Conservation (phyloP, 1,284 basidiomycete genomes). For the Malassezia vespertilionis region DNA sequence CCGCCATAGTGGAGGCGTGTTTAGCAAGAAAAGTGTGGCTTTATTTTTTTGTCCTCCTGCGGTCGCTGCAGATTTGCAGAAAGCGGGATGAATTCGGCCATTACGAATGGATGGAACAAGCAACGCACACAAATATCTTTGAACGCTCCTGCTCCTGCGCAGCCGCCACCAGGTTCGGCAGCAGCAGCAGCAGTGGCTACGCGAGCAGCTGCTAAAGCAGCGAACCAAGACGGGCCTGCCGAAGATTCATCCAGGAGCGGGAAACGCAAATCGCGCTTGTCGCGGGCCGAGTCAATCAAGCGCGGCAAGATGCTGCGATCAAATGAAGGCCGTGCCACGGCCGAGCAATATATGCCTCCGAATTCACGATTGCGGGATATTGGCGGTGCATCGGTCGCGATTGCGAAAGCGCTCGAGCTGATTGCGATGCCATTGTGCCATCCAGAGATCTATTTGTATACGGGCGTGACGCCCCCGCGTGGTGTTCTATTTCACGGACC, state of each 20-base stretch:
- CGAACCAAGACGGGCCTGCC: conserved; percentile 12
- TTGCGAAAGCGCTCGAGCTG: conserved; percentile 87
- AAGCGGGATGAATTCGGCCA: conserved; percentile 32
- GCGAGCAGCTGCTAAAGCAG: background rate
- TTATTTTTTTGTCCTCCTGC: background rate
- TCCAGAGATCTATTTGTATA: conserved; percentile 86
- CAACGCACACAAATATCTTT: conserved; percentile 31
- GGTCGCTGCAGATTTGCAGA: background rate
- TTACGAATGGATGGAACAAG: conserved; percentile 36
- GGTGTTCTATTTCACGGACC: conserved; percentile 93
- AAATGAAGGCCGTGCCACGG: conserved; percentile 17
- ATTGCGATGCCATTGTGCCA: conserved; percentile 89
- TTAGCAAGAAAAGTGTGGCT: background rate
- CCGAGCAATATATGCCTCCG: conserved; percentile 50
- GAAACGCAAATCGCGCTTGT: conserved; percentile 34
- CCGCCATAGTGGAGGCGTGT: background rate
- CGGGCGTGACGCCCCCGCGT: conserved; percentile 79
- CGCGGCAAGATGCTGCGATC: conserved; percentile 18
- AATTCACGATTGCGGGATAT: conserved; percentile 66
- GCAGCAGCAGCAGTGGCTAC: conserved; percentile 30
- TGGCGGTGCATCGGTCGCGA: conserved; percentile 71
- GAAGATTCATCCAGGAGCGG: conserved; percentile 14
- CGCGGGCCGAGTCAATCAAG: conserved; percentile 21
- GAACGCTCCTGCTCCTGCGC: conserved; percentile 29
- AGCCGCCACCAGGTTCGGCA: conserved; percentile 28